phyloP scores from a whole-genome alignment of 2,329 filamentous ascomycete species.

The Claviceps sp. region DNA sequence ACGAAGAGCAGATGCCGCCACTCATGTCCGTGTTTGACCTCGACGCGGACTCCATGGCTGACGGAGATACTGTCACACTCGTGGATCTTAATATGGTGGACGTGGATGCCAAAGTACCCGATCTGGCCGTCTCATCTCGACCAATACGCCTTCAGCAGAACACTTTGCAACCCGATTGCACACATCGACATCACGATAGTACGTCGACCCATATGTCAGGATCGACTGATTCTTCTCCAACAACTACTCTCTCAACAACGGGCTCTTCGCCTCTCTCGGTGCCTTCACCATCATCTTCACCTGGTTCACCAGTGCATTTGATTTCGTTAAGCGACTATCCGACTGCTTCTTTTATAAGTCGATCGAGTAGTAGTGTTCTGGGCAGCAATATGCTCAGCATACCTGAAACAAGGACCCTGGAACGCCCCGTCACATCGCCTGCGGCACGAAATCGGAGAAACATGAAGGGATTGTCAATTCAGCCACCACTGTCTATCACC shows the following conservation, averaged over 20 bases:
- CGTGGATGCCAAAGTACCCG: conserved; percentile 27
- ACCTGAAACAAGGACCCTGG: conserved; percentile 27
- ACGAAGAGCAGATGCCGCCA: conserved; percentile 59
- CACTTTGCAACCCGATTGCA: conserved; percentile 30
- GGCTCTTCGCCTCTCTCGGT: conserved; percentile 86
- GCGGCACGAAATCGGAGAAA: conserved; percentile 63
- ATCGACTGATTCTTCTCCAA: conserved; percentile 88
- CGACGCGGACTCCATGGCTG: conserved; percentile 41
- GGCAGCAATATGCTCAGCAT: conserved; percentile 23
- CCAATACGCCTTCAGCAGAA: conserved; percentile 25
- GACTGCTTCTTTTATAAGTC: conserved; percentile 40
- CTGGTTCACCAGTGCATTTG: conserved; percentile 72
- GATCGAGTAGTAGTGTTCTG: conserved; percentile 19
- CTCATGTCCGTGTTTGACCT: conserved; percentile 66
- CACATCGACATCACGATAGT: conserved; percentile 61
- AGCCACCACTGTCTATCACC: conserved; percentile 40
- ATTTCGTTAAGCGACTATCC: conserved; percentile 58
- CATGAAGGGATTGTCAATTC: conserved; percentile 72
- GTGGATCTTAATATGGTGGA: conserved; percentile 40
- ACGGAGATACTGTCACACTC: conserved; percentile 39
- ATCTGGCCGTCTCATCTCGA: conserved; percentile 22
- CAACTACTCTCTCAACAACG: conserved; percentile 82
- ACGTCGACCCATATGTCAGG: conserved; percentile 67
- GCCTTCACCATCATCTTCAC: conserved; percentile 80
- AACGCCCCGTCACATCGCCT: conserved; percentile 52